phyloP scores from a whole-genome alignment of 225 moss, liverwort and hornwort genomes.

The Rhytidiadelphus loreus region DNA sequence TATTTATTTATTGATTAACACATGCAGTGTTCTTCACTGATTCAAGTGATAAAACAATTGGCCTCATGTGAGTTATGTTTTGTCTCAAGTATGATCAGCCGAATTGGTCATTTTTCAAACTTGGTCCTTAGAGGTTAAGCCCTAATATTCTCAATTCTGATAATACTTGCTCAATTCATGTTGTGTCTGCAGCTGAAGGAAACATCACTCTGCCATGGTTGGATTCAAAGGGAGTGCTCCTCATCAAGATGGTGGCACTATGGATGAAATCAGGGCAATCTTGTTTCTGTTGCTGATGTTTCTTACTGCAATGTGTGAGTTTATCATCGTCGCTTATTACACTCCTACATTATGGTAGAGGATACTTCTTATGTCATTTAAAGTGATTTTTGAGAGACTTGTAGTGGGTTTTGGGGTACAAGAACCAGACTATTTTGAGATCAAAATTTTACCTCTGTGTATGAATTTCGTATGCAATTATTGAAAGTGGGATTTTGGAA shows the following conservation, averaged over 20 bases:
- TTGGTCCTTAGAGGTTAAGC: neutral
- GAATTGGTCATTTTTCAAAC: neutral
- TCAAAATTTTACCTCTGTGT: neutral
- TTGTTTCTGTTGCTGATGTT: conserved; percentile 26
- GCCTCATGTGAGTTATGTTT: neutral
- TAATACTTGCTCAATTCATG: neutral
- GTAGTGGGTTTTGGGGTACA: too few species aligned
- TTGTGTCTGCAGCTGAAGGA: neutral
- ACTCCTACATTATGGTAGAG: neutral
- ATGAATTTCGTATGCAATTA: neutral
- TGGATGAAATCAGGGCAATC: conserved; percentile 6
- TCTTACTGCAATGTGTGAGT: conserved; percentile 43
- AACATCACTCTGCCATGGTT: neutral
- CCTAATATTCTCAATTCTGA: neutral
- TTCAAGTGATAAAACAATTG: neutral
- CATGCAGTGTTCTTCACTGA: neutral
- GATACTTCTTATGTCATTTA: neutral
- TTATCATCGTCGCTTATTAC: neutral
- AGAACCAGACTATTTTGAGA: neutral
- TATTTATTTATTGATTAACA: neutral
- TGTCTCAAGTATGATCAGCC: neutral
- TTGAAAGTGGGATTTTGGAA: neutral
- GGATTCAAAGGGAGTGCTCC: neutral
- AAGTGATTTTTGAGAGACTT: neutral
- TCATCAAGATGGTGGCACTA: neutral